Conservation (phyloP, 148 eudicot species). For the Arctostaphylos glauca region DNA sequence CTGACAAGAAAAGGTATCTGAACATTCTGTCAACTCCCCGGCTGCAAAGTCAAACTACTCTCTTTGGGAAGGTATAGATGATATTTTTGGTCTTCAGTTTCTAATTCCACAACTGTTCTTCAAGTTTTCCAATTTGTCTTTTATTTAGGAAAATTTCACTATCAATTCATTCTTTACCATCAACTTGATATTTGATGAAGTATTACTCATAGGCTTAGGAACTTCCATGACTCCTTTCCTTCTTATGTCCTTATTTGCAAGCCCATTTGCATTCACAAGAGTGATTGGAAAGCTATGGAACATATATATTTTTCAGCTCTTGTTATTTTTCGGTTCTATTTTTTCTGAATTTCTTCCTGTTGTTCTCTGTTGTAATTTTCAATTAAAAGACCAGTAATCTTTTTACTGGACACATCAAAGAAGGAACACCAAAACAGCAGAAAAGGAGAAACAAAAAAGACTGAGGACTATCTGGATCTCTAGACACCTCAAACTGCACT, state of each 20-base stretch:
- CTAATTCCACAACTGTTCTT: background rate
- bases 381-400: background rate
- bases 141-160: background rate
- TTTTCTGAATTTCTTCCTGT: background rate
- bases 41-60: constrained; percentile 48
- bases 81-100: background rate
- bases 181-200: background rate
- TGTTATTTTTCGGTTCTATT: background rate
- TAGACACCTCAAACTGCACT: too few relatives aligned
- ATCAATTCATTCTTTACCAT: background rate
- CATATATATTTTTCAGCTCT: background rate
- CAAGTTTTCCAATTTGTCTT: background rate
- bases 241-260: background rate
- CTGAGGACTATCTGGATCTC: too few relatives aligned
- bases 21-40: constrained; percentile 41
- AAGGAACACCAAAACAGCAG: too few relatives aligned
- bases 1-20: constrained; percentile 38
- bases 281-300: background rate
- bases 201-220: background rate
- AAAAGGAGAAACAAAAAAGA: too few relatives aligned
- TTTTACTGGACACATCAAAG: too few relatives aligned
- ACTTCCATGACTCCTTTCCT: background rate
- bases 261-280: background rate
- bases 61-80: constrained; percentile 50
- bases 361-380: background rate